Base-by-base conservation (phyloP, 305 asterid species). In the Fraxinus nigra region DNA sequence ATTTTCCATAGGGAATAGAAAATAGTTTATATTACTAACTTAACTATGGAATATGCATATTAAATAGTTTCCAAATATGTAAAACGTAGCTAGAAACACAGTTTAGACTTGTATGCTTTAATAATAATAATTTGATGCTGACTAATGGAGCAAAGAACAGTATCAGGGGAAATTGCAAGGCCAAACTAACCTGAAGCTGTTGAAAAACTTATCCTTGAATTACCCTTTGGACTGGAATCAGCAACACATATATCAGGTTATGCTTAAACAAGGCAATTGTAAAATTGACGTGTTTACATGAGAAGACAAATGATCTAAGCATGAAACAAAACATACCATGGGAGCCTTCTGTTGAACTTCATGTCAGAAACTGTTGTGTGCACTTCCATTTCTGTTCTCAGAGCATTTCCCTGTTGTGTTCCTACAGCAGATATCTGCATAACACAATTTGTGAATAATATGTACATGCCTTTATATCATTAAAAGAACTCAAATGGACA, bases 111-210 rank as follows among this genome's bases (percentile, higher is more conserved):
- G n/a, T 78, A 32, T 13, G 10, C 20, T 30, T 16, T 28, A 28
- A 63, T 24, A 24, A 48, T 6, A 26, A 28, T 6, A 56, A 5
- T 69, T 30, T 11, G 40, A 69, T 11, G 18, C 14, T 65, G 72
- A 30, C 28, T 69, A 34, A 13, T 69, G 75, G 9, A 13, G 30
- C 1, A 14, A 32, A 69, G 13, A 69, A 69, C 38, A 30, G 18
- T 69, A 28, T 69, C 20, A 1, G 40, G 11, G 38, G 34, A 30
- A 13, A 69, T 32, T 30, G 11, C 28, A 77, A 28, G 7, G 33
- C 34, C 10, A 82, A 78, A 87, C 90, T 87, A 84, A 95, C 99
- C 98, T 89, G 97, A 87, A 84, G 88, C 89, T 5, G 97, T 73
- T 75, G 97, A 92, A 88, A 90, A 92, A n/a, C 85, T 82, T 85